Base-by-base conservation (phyloP, 2,329 filamentous ascomycete species). In the Elsinoe necatrix region DNA sequence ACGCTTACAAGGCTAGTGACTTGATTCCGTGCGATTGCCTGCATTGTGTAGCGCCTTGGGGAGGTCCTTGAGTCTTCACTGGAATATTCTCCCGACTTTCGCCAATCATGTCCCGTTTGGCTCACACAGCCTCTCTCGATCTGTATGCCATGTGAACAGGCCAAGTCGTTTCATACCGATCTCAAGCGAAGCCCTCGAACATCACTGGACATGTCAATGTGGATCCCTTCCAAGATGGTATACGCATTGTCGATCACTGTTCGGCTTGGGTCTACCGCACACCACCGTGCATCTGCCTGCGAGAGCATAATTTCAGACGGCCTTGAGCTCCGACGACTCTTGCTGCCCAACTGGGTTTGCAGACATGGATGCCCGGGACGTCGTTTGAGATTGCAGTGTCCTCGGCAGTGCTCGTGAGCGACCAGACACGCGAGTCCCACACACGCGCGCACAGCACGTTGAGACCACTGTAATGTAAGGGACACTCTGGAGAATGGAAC, bases 201-300 rank as follows among this genome's bases (percentile, higher is more conserved):
- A 52, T 52, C 48, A 37, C 31, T 52, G 48, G 29, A 39, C 31
- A 34, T 11, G 20, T 37, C 34, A 37, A 35, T 23, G 48, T 52
- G 48, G 48, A 52, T 37, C 48, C 18, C 16, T 34, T 35, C 48
- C 18, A 25, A 37, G 25, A 23, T 25, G 48, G 48, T n/a, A 52
- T 52, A 31, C 31, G 29, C 48, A 21, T 52, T 52, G 48, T 37
- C 48, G 48, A 52, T 52, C 48, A 52, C 48, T 52, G 48, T 52
- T 52, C 48, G 48, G 48, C 48, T 52, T 52, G 48, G 48, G 21
- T 39, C 48, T 21, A 21, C 31, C 25, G 31, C 3, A 9, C 14
- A 48, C 20, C 43, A 48, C 7, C 7, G 34, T 52, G 41, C 41
- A 45, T 45, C 41, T 45, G 41, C 41, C 21, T 45, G 41, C 12